Conservation (phyloP, 257 asterid species). For the Solanum raphanifolium region DNA sequence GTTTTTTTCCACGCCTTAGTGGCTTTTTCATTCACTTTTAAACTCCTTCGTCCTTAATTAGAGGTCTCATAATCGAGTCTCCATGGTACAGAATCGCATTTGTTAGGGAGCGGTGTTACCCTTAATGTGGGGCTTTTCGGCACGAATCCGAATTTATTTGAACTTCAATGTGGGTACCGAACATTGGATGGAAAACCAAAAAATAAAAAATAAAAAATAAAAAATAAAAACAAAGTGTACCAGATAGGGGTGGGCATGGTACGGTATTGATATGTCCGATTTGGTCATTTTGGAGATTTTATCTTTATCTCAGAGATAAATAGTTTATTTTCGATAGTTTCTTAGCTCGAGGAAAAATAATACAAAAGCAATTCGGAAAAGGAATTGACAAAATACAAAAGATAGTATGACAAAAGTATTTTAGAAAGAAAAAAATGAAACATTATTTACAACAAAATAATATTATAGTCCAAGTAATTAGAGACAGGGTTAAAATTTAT, state of each 20-base stretch:
- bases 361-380: neutral
- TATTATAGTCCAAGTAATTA: neutral
- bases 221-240: neutral
- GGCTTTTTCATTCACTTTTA: neutral
- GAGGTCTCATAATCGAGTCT: neutral
- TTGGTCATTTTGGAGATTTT: neutral
- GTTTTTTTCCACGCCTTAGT: neutral
- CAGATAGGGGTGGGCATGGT: neutral
- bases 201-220: no score
- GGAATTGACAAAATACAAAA: neutral
- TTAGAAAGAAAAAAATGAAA: no score
- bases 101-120: accelerated
- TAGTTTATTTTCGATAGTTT: no score
- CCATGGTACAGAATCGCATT: no score
- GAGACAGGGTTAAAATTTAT: neutral
- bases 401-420: neutral
- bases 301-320: neutral
- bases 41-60: neutral
- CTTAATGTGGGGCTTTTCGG: accelerated
- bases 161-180: accelerated
- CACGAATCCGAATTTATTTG: accelerated
- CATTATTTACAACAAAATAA: neutral
- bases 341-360: neutral
- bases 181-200: accelerated
- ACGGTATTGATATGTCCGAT: neutral